phyloP scores from a whole-genome alignment of 768 basidiomycete species.

The Termitomyces sp. region DNA sequence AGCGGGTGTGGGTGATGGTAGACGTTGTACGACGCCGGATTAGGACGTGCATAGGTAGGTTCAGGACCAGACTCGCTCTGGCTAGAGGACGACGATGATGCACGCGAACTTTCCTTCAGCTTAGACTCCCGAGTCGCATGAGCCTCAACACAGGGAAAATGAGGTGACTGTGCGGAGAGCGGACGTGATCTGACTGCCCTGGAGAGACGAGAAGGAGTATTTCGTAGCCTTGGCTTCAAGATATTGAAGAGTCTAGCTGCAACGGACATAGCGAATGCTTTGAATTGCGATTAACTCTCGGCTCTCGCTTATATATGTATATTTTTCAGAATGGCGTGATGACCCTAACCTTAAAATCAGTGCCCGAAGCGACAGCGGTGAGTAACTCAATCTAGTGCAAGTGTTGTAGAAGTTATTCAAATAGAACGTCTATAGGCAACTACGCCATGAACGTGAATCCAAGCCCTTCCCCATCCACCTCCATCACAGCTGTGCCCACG shows the following conservation, averaged over 20 bases:
- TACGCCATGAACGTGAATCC: slow-evolving; percentile 42
- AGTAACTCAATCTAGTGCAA: background rate
- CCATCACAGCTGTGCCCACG: slow-evolving; percentile 29
- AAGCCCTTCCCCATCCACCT: slow-evolving; percentile 40
- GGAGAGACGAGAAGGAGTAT: background rate
- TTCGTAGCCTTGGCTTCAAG: background rate
- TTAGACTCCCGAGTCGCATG: slow-evolving; percentile 67
- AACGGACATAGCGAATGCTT: slow-evolving; percentile 9
- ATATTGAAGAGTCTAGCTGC: background rate
- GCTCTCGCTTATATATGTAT: background rate
- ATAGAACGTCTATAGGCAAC: background rate
- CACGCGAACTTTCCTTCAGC: slow-evolving; percentile 23
- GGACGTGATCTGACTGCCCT: slow-evolving; percentile 2
- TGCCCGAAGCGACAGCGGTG: background rate
- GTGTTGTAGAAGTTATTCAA: background rate
- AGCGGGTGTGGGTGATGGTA: slow-evolving; percentile 62
- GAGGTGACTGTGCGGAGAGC: slow-evolving; percentile 16
- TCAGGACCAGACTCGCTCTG: slow-evolving; percentile 61
- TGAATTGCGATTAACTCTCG: background rate
- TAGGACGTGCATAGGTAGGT: slow-evolving; percentile 77
- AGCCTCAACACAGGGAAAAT: slow-evolving; percentile 79
- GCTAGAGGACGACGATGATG: slow-evolving; percentile 15
- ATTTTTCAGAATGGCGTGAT: slow-evolving; percentile 12
- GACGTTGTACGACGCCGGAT: slow-evolving; percentile 62
- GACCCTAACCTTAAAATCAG: slow-evolving; percentile 15